Percentiles rank a stretch among this genome's conserved stretches.
Evolutionary conservation across 345 rosid species (phyloP).

Genomic region (Citrus sinensis): DVS_A1.0 CM039167.1:13544501-13545000

Average conservation of each 20-base stretch:
- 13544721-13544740: not conserved
- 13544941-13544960: slow-evolving; percentile 70
- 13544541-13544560: slow-evolving; percentile 15
- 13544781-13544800: slow-evolving; percentile 37
- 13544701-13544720: not conserved
- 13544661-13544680: not conserved
- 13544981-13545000: slow-evolving; percentile 63
- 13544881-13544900: slow-evolving; percentile 11
- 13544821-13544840: slow-evolving; percentile 43
- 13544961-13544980: slow-evolving; percentile 76
- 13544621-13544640: slow-evolving; percentile 13
- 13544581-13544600: slow-evolving; percentile 20
- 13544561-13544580: slow-evolving; percentile 22
- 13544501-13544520: slow-evolving; percentile 7
- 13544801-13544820: slow-evolving; percentile 44
- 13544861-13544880: accelerated
- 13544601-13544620: slow-evolving; percentile 31
- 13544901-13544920: accelerated
- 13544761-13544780: slow-evolving; percentile 22
- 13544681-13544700: not conserved
- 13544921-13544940: slow-evolving; percentile 18
- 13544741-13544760: not conserved
- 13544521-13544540: not conserved
- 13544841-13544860: accelerated
- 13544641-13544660: slow-evolving; percentile 25